Evolutionary conservation across 192 early-diverging fungal genomes (phyloP).

Genomic region (Backusella parvicylindrica): DNA sequence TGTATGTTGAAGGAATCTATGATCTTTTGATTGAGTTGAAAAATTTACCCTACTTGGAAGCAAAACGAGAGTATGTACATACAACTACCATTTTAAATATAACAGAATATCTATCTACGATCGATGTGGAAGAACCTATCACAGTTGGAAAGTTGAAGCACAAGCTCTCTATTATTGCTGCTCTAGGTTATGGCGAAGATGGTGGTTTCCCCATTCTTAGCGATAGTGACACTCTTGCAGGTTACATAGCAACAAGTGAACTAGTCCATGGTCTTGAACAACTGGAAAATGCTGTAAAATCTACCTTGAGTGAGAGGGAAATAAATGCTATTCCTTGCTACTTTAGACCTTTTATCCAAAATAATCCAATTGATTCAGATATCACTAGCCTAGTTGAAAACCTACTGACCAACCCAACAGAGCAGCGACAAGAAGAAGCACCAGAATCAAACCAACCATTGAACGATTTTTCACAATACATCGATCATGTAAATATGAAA

Average conservation of each 20-base stretch:
- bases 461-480: constrained; percentile 36
- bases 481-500: constrained; percentile 28
- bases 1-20: constrained; percentile 65
- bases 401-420: background rate
- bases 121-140: constrained; percentile 62
- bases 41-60: constrained; percentile 75
- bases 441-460: background rate
- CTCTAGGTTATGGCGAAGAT: constrained; percentile 58
- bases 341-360: background rate
- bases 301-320: constrained; percentile 8
- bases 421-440: background rate
- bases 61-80: constrained; percentile 68
- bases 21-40: constrained; percentile 67
- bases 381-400: background rate
- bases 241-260: constrained; percentile 82
- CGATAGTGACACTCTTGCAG: constrained; percentile 57
- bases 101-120: constrained; percentile 62
- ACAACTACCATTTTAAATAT: constrained; percentile 58
- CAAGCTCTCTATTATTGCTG: constrained; percentile 51
- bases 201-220: constrained; percentile 72
- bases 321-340: constrained; percentile 9
- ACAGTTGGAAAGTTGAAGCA: constrained; percentile 53
- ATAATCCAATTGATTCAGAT: background rate
- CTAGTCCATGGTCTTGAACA: constrained; percentile 66
- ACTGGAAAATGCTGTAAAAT: constrained; percentile 7